A percentile compares a stretch with the other conserved stretches of the same genome.
These are phyloP conservation scores for Cocos nucifera DNA, from an alignment of 176 grass and related monocot species.

Conservation along the genomic window DNA sequence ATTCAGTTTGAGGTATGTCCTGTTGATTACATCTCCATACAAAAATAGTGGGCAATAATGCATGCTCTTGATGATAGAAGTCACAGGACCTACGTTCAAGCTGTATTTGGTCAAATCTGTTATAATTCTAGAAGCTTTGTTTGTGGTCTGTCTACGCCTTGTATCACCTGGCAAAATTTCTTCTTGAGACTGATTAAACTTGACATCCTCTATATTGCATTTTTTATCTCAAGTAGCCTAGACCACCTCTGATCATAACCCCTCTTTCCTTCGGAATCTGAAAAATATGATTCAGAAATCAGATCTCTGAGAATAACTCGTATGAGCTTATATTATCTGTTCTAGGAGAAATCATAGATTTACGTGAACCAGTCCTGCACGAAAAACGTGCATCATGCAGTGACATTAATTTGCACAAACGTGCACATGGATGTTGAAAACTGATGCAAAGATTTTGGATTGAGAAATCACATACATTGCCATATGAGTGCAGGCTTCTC, in stretches of 20 bases:
- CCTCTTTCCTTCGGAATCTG: constrained; percentile 31
- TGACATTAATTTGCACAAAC: background rate
- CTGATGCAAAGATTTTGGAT: background rate
- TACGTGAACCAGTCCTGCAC: background rate
- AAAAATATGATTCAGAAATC: constrained; percentile 6
- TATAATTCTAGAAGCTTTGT: too few relatives aligned
- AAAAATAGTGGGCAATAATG: too few relatives aligned
- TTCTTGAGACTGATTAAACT: constrained; percentile 4
- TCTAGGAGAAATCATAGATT: too few relatives aligned
- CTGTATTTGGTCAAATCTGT: too few relatives aligned
- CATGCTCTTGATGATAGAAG: too few relatives aligned
- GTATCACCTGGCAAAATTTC: too few relatives aligned
- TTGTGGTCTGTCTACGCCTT: too few relatives aligned
- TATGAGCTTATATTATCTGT: too few relatives aligned
- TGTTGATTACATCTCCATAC: too few relatives aligned
- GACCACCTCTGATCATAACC: constrained; percentile 30
- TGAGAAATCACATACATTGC: constrained; percentile 30
- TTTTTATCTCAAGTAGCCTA: constrained; percentile 58
- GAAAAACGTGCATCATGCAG: background rate
- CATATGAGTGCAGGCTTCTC: constrained; percentile 43
- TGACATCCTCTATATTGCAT: constrained; percentile 27
- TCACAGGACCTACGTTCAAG: too few relatives aligned
- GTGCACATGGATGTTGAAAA: background rate
- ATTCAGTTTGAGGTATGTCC: too few relatives aligned
- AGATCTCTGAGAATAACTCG: too few relatives aligned